A percentile compares a stretch with the other conserved stretches of the same genome.
These are phyloP conservation scores for Trypanosoma scelopori DNA, from an alignment of 208 protist genomes.

Conservation along the genomic window DNA sequence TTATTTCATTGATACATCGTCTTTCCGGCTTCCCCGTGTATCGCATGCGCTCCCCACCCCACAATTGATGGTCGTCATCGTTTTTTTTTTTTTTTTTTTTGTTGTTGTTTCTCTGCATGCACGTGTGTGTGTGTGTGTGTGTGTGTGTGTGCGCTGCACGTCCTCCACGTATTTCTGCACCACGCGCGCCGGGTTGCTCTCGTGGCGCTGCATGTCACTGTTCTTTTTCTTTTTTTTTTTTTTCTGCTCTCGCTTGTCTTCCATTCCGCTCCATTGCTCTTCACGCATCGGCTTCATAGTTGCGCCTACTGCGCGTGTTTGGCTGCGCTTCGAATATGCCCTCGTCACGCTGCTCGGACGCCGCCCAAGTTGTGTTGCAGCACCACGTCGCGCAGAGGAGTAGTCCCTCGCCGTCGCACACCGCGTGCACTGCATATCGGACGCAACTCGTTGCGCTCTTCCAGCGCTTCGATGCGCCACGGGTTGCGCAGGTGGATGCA, in stretches of 20 bases:
- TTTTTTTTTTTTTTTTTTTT: constrained; percentile 5
- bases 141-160: no score
- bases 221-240: constrained; percentile 23
- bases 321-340: no score
- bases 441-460: constrained; percentile 9
- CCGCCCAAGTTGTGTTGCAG: not conserved
- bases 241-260: constrained; percentile 14
- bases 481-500: constrained; percentile 36
- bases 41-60: no score
- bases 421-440: not conserved
- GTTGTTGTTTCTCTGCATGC: constrained; percentile 1
- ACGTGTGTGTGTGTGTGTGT: no score
- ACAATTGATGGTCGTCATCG: constrained; percentile 5
- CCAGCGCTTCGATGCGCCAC: constrained; percentile 36
- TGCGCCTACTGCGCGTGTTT: no score
- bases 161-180: no score
- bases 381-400: not conserved
- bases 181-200: no score
- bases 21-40: no score
- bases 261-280: not conserved
- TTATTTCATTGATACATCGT: no score
- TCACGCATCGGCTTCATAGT: not conserved
- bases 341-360: not conserved
- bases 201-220: no score
- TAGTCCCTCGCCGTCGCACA: not conserved